Base-by-base conservation (phyloP, 441 rosid species). In the Adansonia grandidieri region DNA sequence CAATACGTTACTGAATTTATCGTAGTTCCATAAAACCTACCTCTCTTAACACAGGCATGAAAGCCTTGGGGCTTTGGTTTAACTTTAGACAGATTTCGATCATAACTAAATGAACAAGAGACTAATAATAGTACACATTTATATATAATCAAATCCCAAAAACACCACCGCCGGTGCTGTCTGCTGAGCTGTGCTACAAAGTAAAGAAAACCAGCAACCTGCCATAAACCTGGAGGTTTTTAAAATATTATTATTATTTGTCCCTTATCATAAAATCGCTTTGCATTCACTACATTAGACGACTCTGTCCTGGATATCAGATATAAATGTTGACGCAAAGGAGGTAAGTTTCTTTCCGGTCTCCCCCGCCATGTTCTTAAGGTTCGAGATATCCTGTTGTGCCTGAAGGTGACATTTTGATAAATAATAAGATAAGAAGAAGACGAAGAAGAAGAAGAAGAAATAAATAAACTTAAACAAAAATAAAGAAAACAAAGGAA, bases 301-400 rank as follows among this genome's bases (percentile, higher is more conserved):
- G 81, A 93, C 87, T 82, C 99, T 88, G 83, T 96, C 99, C 80
- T 96, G 98, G 76, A 96, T 90, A 83, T 96, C 98, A 5, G 89
- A 85, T 5, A 96, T 87, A 69, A 96, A 82, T 54, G 85, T 82
- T 6, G 99, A 96, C 6, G 98, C 99, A 28, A 94, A 78, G 71
- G 95, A 77, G 81, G 91, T 90, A 0, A 96, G 91, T 88, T 89
- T 96, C 89, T 91, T 96, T 64, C 93, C 93, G 0, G 98, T 92
- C 87, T 96, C 99, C 74, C 96, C 98, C 0, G 99, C 98, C 1
- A 96, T 91, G 85, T 88, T 89, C 86, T 86, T 93, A 3, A 96
- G 88, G 45, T 96, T 90, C 22, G 98, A 94, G 56, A 96, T 86
- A 81, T 94, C 99, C 77, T 94, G 96, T 77, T 91, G 94, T 63